These are phyloP conservation scores for Daldinia grandis DNA, from an alignment of 495 filamentous ascomycete species.

Conservation along the genomic window DNA sequence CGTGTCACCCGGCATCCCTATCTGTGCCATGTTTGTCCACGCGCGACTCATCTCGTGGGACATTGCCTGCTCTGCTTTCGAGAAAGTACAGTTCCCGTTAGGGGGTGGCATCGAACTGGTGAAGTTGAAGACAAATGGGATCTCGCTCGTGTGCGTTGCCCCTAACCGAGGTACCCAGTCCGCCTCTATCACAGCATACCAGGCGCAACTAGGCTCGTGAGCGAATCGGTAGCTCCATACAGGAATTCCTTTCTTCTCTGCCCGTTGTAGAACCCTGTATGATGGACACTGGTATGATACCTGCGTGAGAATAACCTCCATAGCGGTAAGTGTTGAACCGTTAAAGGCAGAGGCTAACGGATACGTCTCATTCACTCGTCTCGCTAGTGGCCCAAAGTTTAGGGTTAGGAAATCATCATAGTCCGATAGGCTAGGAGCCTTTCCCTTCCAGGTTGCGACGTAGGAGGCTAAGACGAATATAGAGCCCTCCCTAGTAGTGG, in stretches of 20 bases:
- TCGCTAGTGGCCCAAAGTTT: constrained; percentile 34
- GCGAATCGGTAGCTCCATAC: constrained; percentile 50
- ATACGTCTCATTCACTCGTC: constrained; percentile 46
- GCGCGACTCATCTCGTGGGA: constrained; percentile 47
- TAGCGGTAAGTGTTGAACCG: constrained; percentile 25
- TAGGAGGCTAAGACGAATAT: constrained; percentile 21
- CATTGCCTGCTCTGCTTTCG: constrained; percentile 43
- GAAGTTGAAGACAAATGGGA: constrained; percentile 55
- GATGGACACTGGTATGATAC: constrained; percentile 45
- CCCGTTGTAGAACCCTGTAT: constrained; percentile 28
- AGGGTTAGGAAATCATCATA: background rate
- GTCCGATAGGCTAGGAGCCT: background rate
- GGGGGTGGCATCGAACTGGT: constrained; percentile 39
- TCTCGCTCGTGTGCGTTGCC: constrained; percentile 51
- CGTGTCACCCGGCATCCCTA: constrained; percentile 39
- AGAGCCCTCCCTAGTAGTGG: constrained; percentile 44
- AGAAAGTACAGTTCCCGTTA: constrained; percentile 46
- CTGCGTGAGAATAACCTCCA: constrained; percentile 43
- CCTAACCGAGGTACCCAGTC: constrained; percentile 32
- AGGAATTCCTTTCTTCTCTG: constrained; percentile 39
- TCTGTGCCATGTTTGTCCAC: constrained; percentile 53
- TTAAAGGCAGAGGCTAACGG: constrained; percentile 41
- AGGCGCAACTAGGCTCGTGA: constrained; percentile 49
- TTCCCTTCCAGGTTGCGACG: background rate
- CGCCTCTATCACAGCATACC: constrained; percentile 31